Conservation (phyloP, 352 stramenopile species). For the Phytopythium litorale region DNA sequence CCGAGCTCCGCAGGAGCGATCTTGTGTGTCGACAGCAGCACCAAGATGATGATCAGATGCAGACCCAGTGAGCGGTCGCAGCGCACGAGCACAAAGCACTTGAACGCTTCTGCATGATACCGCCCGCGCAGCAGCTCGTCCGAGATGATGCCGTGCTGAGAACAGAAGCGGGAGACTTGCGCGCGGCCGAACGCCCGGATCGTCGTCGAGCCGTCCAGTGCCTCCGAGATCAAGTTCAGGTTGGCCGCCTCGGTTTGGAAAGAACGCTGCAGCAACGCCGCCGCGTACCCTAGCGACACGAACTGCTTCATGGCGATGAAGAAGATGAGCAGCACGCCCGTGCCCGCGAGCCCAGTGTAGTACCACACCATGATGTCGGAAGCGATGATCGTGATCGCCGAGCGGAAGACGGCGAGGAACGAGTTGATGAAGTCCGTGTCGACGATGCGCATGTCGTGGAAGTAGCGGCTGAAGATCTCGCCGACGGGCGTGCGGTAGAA, state of each 20-base stretch:
- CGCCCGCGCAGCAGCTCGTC: conserved; percentile 26
- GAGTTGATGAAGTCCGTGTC: conserved; percentile 23
- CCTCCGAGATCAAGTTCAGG: conserved; percentile 41
- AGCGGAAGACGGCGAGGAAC: conserved; percentile 31
- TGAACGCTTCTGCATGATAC: conserved; percentile 23
- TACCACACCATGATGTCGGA: conserved; percentile 32
- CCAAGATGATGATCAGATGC: conserved; percentile 32
- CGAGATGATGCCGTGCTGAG: conserved; percentile 25
- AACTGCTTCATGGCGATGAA: conserved; percentile 32
- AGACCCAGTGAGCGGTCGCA: conserved; percentile 31
- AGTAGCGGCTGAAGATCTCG: conserved; percentile 42
- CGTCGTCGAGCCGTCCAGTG: conserved; percentile 26
- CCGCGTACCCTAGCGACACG: conserved; percentile 24
- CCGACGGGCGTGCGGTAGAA: conserved; percentile 45
- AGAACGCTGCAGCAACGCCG: conserved; percentile 28
- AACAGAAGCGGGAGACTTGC: conserved; percentile 25
- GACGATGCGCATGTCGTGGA: conserved; percentile 27
- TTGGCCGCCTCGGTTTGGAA: conserved; percentile 31
- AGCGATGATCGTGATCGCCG: conserved; percentile 21
- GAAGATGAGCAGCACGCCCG: conserved; percentile 28
- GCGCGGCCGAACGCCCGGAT: conserved; percentile 32
- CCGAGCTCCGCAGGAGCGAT: conserved; percentile 28
- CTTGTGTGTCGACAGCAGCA: conserved; percentile 29
- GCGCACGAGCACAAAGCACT: conserved; percentile 31
- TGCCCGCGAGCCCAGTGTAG: conserved; percentile 25